A percentile compares a stretch with the other conserved stretches of the same genome.
Conservation (phyloP, 768 basidiomycete species). For the Tubosaeta sp. region DNA sequence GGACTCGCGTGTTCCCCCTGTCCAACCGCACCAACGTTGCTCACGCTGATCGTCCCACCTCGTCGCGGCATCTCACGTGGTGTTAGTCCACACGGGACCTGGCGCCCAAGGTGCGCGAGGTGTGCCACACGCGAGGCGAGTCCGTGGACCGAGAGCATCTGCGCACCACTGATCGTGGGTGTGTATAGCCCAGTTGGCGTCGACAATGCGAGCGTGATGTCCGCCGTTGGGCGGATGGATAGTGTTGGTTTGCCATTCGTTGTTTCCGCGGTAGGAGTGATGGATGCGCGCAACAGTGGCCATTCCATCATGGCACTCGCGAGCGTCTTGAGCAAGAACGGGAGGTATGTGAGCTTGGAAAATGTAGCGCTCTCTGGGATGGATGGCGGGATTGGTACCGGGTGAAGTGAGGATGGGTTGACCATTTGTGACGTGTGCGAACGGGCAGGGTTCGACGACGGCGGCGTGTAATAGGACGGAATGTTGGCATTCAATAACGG, state of each 20-base stretch:
- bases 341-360: conserved; percentile 73
- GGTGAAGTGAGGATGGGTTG: conserved; percentile 38
- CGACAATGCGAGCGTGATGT: conserved; percentile 73
- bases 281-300: conserved; percentile 78
- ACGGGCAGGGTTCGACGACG: conserved; percentile 33
- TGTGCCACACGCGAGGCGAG: conserved; percentile 60
- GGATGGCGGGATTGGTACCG: conserved; percentile 36
- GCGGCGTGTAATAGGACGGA: conserved; percentile 49
- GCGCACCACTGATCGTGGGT: conserved; percentile 58
- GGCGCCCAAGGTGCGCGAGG: conserved; percentile 61
- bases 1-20: conserved; percentile 67
- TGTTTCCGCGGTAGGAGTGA: conserved; percentile 41
- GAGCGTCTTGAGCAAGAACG: conserved; percentile 79
- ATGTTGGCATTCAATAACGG: conserved; percentile 67
- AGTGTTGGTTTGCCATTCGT: conserved; percentile 53
- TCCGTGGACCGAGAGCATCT: conserved; percentile 53
- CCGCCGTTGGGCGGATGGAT: conserved; percentile 67
- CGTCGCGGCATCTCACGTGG: conserved; percentile 66
- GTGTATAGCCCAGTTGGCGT: conserved; percentile 83
- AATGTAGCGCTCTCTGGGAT: conserved; percentile 55
- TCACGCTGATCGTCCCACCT: conserved; percentile 77
- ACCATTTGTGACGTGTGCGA: conserved; percentile 24
- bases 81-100: conserved; percentile 61
- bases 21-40: conserved; percentile 81
- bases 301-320: conserved; percentile 77